Percentiles rank a stretch among this genome's conserved stretches.
phyloP scores from a whole-genome alignment of 257 asterid genomes.

The Plantago major region DNA sequence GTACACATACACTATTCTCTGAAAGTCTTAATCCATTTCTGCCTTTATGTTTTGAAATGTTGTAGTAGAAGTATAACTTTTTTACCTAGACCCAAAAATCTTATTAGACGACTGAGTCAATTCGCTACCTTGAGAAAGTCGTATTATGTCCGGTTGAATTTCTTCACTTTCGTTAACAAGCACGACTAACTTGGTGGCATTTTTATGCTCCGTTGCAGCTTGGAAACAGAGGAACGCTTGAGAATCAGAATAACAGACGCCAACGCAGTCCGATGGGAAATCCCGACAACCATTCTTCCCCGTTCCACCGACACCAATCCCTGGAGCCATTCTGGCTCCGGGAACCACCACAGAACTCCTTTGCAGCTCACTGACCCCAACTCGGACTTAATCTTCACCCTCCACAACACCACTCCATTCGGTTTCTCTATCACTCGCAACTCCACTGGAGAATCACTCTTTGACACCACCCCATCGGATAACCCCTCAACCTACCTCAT shows the following conservation, averaged over 20 bases:
- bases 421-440: slow-evolving; percentile 50
- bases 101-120: too few species aligned
- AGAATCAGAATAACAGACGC: slow-evolving; percentile 50
- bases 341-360: slow-evolving; percentile 13
- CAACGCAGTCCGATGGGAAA: slow-evolving; percentile 43
- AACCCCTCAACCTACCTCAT: slow-evolving; percentile 36
- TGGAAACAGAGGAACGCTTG: slow-evolving; percentile 50
- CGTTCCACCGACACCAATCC: slow-evolving; percentile 16
- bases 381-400: slow-evolving; percentile 44
- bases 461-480: slow-evolving; percentile 29
- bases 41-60: too few species aligned
- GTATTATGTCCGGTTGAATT: too few species aligned
- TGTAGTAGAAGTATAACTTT: too few species aligned
- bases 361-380: slow-evolving; percentile 22
- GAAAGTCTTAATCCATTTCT: too few species aligned
- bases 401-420: slow-evolving; percentile 43
- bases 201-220: slow-evolving; percentile 28
- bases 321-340: slow-evolving; percentile 15
- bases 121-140: too few species aligned
- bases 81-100: too few species aligned
- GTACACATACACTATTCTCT: slow-evolving; percentile 22
- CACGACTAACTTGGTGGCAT: too few species aligned
- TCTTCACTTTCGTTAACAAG: too few species aligned
- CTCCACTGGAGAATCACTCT: slow-evolving; percentile 38
- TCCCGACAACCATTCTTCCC: slow-evolving; percentile 42